These are phyloP conservation scores for Flaveria bidentis DNA, from an alignment of 129 eudicot species.

Conservation along the genomic window DNA sequence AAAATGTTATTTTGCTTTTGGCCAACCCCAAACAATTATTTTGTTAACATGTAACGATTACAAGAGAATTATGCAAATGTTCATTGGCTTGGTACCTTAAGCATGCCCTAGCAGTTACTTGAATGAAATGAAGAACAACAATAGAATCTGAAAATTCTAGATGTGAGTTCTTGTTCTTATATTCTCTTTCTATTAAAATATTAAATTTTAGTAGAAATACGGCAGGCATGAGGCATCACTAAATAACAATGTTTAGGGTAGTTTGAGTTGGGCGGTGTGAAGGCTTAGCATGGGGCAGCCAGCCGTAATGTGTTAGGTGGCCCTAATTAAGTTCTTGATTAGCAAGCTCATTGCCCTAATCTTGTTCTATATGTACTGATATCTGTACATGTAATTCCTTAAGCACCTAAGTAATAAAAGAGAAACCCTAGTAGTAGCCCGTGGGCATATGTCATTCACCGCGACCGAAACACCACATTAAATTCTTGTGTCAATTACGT, in stretches of 20 bases:
- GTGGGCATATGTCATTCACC: no score
- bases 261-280: background rate
- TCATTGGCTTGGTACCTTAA: background rate
- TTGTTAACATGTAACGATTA: background rate
- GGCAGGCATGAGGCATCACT: background rate
- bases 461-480: no score
- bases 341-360: no score
- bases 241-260: background rate
- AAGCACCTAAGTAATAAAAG: no score
- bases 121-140: background rate
- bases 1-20: background rate
- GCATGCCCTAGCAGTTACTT: conserved; percentile 4
- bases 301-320: no score
- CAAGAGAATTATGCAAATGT: background rate
- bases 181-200: background rate
- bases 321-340: no score
- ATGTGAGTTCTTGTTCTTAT: background rate
- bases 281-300: no score
- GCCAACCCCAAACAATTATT: background rate
- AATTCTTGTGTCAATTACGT: no score
- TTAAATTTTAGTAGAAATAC: background rate
- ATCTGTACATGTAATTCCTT: no score
- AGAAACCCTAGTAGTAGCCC: no score
- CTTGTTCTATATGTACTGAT: no score
- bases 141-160: background rate